These are phyloP conservation scores for Darksidea phi DNA, from an alignment of 495 filamentous ascomycete species.

Conservation along the genomic window DNA sequence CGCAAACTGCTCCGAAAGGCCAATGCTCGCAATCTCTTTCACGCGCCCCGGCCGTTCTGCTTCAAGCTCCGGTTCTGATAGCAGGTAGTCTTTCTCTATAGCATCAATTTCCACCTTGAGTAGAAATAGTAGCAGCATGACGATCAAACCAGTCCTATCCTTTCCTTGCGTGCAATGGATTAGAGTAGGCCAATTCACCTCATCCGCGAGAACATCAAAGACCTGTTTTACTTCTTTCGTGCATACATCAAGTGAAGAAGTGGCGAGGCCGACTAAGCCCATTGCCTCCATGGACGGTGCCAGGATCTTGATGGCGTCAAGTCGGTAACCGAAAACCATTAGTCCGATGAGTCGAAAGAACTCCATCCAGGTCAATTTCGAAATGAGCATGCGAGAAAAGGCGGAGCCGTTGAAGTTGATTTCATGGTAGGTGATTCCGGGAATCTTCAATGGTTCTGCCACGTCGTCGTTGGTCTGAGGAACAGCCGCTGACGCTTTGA, in stretches of 20 bases:
- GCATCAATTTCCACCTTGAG: conserved; percentile 55
- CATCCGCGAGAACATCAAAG: conserved; percentile 52
- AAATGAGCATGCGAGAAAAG: conserved; percentile 67
- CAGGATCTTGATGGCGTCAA: conserved; percentile 65
- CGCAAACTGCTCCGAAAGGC: conserved; percentile 67
- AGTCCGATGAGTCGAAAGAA: conserved; percentile 59
- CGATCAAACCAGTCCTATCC: conserved; percentile 74
- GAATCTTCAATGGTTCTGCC: conserved; percentile 54
- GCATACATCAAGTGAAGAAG: conserved; percentile 64
- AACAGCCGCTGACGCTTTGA: conserved; percentile 42
- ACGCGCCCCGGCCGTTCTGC: conserved; percentile 62
- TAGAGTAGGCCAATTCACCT: conserved; percentile 57
- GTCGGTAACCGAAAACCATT: conserved; percentile 63
- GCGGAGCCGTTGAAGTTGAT: conserved; percentile 72
- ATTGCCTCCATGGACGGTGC: conserved; percentile 63
- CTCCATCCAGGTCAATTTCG: conserved; percentile 65
- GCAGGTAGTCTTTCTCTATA: conserved; percentile 64
- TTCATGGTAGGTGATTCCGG: conserved; percentile 56
- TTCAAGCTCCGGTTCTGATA: conserved; percentile 59
- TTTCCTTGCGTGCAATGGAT: conserved; percentile 89
- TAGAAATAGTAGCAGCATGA: conserved; percentile 63
- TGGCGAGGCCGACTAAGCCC: conserved; percentile 65
- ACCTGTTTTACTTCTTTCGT: conserved; percentile 60
- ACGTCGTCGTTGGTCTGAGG: conserved; percentile 48
- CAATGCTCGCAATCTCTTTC: conserved; percentile 65